phyloP scores from a whole-genome alignment of 2,329 filamentous ascomycete genomes.

The Trichoderma sp. region DNA sequence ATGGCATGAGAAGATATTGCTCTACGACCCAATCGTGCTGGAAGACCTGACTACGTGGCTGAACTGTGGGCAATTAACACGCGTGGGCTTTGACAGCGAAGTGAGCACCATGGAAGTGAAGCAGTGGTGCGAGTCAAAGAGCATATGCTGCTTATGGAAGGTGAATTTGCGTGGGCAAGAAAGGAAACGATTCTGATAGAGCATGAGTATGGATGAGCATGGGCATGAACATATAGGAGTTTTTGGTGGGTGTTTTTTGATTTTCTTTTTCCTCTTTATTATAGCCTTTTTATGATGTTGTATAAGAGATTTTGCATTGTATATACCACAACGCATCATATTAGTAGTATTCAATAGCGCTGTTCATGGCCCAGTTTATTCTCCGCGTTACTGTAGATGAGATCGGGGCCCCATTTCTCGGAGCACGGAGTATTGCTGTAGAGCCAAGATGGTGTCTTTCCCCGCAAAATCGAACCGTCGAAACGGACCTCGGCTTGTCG shows the following conservation, averaged over 20 bases:
- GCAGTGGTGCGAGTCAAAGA: slow-evolving; percentile 84
- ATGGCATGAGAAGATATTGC: slow-evolving; percentile 90
- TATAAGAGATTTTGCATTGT: neutral
- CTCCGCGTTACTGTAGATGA: neutral
- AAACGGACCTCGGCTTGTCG: slow-evolving; percentile 13
- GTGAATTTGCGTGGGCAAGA: slow-evolving; percentile 51
- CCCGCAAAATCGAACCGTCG: slow-evolving; percentile 1
- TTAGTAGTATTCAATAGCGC: neutral
- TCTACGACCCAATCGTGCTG: slow-evolving; percentile 86
- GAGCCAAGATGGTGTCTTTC: neutral
- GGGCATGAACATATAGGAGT: slow-evolving; percentile 2
- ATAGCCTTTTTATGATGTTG: neutral
- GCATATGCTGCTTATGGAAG: slow-evolving; percentile 78
- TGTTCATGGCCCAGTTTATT: neutral
- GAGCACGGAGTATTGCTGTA: neutral
- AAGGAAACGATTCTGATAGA: slow-evolving; percentile 43
- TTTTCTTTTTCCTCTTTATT: neutral
- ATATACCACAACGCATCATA: neutral
- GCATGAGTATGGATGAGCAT: neutral
- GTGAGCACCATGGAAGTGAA: slow-evolving; percentile 66
- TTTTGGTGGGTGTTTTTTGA: neutral
- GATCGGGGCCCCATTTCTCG: slow-evolving; percentile 7
- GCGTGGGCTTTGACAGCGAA: slow-evolving; percentile 63
- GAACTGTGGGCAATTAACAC: slow-evolving; percentile 65
- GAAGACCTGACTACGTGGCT: slow-evolving; percentile 84